phyloP scores from a whole-genome alignment of 2,329 filamentous ascomycete species.

The Alternaria sp. region DNA sequence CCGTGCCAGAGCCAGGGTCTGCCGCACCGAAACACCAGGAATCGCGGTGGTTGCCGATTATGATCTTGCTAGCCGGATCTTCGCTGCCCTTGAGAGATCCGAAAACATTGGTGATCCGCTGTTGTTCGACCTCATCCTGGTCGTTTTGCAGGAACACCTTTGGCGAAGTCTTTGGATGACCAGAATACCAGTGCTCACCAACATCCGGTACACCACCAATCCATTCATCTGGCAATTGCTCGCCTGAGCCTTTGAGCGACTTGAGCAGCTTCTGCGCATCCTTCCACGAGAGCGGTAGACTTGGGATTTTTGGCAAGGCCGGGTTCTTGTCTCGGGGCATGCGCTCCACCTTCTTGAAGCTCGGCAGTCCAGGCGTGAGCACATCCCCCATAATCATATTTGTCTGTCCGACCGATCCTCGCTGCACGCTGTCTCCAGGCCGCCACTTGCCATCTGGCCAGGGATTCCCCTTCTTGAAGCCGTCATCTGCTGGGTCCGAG shows the following conservation, averaged over 20 bases:
- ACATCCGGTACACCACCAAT: slow-evolving; percentile 77
- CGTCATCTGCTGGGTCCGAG: slow-evolving; percentile 86
- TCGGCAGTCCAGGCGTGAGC: slow-evolving; percentile 87
- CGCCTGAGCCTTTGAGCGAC: slow-evolving; percentile 75
- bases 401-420: slow-evolving; percentile 79
- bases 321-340: slow-evolving; percentile 72
- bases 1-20: slow-evolving; percentile 84
- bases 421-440: slow-evolving; percentile 81
- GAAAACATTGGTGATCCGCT: slow-evolving; percentile 91
- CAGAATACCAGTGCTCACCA: slow-evolving; percentile 79
- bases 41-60: slow-evolving; percentile 93
- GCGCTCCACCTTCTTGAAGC: slow-evolving; percentile 68
- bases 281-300: slow-evolving; percentile 86
- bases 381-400: slow-evolving; percentile 88
- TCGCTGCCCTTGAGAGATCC: slow-evolving; percentile 85
- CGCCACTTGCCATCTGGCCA: slow-evolving; percentile 81
- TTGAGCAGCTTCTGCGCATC: slow-evolving; percentile 83
- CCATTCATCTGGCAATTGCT: slow-evolving; percentile 74
- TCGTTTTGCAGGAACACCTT: slow-evolving; percentile 82
- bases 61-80: slow-evolving; percentile 79
- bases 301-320: slow-evolving; percentile 83
- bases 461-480: slow-evolving; percentile 73
- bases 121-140: slow-evolving; percentile 81
- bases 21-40: slow-evolving; percentile 88
- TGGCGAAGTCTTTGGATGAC: slow-evolving; percentile 71